Conservation (phyloP, 768 basidiomycete species). For the Cystofilobasidium capitatum region DNA sequence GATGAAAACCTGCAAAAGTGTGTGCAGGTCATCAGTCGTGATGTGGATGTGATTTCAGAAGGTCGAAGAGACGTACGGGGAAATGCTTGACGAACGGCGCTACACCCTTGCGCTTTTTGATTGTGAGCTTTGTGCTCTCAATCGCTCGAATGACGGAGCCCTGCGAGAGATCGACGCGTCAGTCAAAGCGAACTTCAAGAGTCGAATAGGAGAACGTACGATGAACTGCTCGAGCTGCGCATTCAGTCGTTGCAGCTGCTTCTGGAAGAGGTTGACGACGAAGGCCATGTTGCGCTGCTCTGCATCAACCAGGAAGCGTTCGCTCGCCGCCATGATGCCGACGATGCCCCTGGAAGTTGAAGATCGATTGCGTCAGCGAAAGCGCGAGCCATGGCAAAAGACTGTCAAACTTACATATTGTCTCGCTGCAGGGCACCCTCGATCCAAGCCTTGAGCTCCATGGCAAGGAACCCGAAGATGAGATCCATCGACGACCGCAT, state of each 20-base stretch:
- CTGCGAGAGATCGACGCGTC: background rate
- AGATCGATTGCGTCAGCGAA: background rate
- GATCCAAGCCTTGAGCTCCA: conserved; percentile 73
- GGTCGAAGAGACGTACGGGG: conserved; percentile 45
- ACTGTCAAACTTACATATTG: conserved; percentile 52
- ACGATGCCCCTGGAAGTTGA: conserved; percentile 59
- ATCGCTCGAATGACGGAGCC: conserved; percentile 54
- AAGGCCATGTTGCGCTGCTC: conserved; percentile 64
- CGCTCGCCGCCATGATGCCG: conserved; percentile 67
- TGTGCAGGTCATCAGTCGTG: background rate
- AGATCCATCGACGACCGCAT: conserved; percentile 83
- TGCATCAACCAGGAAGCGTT: conserved; percentile 64
- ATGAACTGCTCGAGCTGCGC: conserved; percentile 60
- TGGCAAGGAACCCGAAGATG: conserved; percentile 84
- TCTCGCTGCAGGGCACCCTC: conserved; percentile 69
- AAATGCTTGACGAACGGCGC: conserved; percentile 87
- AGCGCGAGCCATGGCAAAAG: background rate
- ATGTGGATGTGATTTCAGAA: background rate
- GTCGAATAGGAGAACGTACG: conserved; percentile 31
- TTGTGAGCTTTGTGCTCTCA: conserved; percentile 79
- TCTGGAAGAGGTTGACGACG: conserved; percentile 60
- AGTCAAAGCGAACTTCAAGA: background rate
- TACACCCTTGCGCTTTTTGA: conserved; percentile 86
- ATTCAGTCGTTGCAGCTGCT: conserved; percentile 67
- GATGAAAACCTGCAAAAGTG: conserved; percentile 51